These are phyloP conservation scores for Chlorella sp. DNA, from an alignment of 139 green algal genomes.

Conservation along the genomic window DNA sequence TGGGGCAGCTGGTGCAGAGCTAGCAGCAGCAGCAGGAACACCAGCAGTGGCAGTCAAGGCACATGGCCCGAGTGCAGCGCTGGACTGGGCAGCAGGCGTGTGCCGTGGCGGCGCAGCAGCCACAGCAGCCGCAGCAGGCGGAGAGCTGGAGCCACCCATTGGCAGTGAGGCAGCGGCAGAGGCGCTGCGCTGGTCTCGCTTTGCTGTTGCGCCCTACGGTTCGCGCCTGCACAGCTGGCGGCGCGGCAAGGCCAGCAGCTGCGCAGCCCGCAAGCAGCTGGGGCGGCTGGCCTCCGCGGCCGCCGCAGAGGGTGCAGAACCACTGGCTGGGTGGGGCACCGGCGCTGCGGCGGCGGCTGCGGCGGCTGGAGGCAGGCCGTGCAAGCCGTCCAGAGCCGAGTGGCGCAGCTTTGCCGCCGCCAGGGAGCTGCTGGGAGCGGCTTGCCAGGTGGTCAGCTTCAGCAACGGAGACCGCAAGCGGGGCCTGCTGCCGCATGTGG, in stretches of 20 bases:
- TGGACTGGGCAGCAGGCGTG: slow-evolving; percentile 13
- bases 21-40: background rate
- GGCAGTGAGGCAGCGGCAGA: background rate
- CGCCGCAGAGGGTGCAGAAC: background rate
- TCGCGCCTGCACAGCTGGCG: slow-evolving; percentile 16
- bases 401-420: background rate
- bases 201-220: background rate
- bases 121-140: background rate
- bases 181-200: slow-evolving; percentile 12
- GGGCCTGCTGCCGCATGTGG: slow-evolving; percentile 16
- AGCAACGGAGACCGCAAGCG: background rate
- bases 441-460: background rate
- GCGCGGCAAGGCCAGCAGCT: background rate
- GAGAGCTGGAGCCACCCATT: background rate
- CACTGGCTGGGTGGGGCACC: slow-evolving; percentile 6
- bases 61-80: background rate
- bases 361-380: background rate
- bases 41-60: too few species aligned
- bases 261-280: background rate
- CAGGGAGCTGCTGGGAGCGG: background rate
- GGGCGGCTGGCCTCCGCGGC: background rate
- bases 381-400: background rate
- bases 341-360: background rate
- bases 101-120: slow-evolving; percentile 4
- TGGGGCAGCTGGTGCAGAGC: background rate